Evolutionary conservation across 2,329 filamentous ascomycete species (phyloP).

Genomic region (Furcasterigmium sp.): DNA sequence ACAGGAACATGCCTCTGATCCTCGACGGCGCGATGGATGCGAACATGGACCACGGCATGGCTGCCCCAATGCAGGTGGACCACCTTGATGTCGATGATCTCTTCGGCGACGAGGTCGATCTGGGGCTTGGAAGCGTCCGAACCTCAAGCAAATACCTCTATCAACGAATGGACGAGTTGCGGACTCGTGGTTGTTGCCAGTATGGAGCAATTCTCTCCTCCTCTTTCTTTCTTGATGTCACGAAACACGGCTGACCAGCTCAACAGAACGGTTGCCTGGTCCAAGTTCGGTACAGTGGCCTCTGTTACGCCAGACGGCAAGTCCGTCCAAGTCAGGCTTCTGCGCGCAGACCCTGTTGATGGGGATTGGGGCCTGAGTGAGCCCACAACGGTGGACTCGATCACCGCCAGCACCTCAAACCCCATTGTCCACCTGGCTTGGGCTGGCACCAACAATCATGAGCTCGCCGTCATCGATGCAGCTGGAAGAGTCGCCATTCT

Average conservation of each 20-base stretch:
- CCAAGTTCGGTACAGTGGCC: constrained; percentile 79
- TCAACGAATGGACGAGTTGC: constrained; percentile 71
- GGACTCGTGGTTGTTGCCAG: constrained; percentile 74
- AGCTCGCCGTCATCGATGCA: constrained; percentile 78
- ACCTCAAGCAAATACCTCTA: constrained; percentile 62
- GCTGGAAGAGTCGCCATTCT: constrained; percentile 73
- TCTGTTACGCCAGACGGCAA: constrained; percentile 69
- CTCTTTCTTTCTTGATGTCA: not conserved
- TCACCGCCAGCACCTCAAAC: constrained; percentile 57
- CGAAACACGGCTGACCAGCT: too few relatives aligned
- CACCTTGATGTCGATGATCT: constrained; percentile 66
- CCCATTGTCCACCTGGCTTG: constrained; percentile 77
- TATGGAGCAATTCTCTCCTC: constrained; percentile 39
- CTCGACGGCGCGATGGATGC: constrained; percentile 42
- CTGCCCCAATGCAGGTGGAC: constrained; percentile 43
- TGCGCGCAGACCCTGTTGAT: constrained; percentile 63
- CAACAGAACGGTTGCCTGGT: constrained; percentile 76
- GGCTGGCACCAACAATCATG: constrained; percentile 66
- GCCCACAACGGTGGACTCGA: constrained; percentile 57
- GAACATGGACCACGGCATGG: constrained; percentile 28
- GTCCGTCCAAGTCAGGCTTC: constrained; percentile 65
- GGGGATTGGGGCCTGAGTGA: constrained; percentile 74
- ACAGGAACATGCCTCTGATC: constrained; percentile 44
- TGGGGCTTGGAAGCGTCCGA: constrained; percentile 45
- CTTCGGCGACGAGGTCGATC: constrained; percentile 65